Evolutionary conservation across 225 moss, liverwort and hornwort genomes (phyloP).

Genomic region (Rhytidiadelphus loreus): DNA sequence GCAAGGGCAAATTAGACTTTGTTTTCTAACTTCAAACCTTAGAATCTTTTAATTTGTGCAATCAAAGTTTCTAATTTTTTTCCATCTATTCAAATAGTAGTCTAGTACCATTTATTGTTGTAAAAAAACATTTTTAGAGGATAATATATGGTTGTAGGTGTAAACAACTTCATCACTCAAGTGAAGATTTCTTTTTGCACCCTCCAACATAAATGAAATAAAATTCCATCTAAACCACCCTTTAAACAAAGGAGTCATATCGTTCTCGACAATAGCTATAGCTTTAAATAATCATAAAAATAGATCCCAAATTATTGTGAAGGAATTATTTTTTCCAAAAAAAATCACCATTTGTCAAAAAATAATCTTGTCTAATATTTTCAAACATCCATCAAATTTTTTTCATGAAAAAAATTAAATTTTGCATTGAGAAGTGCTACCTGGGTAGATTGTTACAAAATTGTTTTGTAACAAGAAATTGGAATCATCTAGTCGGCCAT

Average conservation of each 20-base stretch:
- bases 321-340: rapidly evolving
- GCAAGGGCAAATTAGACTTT: neutral
- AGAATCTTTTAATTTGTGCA: neutral
- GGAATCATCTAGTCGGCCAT: neutral
- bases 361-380: neutral
- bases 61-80: neutral
- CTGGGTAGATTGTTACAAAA: neutral
- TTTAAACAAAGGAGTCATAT: neutral
- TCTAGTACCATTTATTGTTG: no score
- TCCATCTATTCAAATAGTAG: rapidly evolving
- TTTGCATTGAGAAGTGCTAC: neutral
- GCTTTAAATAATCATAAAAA: neutral
- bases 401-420: neutral
- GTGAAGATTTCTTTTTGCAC: neutral
- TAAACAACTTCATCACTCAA: neutral
- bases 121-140: no score
- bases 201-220: neutral
- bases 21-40: neutral
- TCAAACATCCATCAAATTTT: neutral
- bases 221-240: neutral
- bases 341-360: no score
- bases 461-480: neutral
- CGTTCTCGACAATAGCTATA: rapidly evolving
- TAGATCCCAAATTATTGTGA: neutral
- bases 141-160: neutral